Conservation (phyloP, 2,329 filamentous ascomycete species). For the Macrophomina pseudophaseolina region DNA sequence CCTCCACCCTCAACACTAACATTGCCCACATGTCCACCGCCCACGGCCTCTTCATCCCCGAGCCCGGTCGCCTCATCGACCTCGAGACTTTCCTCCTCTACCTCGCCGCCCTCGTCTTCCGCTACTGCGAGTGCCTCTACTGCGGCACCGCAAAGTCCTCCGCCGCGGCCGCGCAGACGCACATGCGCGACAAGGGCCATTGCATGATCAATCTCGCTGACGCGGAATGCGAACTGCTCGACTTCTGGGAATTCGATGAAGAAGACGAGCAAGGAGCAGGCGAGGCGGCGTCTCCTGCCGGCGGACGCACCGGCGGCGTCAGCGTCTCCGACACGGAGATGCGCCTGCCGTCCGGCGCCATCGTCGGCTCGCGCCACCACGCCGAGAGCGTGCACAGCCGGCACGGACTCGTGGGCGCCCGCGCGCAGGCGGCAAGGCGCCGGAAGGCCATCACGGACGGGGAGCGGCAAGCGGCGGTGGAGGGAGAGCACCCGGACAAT, state of each 20-base stretch:
- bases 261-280: conserved; percentile 19
- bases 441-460: background rate
- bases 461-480: background rate
- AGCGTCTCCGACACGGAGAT: conserved; percentile 31
- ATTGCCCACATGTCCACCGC: conserved; percentile 36
- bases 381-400: conserved; percentile 27
- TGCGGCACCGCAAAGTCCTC: conserved; percentile 33
- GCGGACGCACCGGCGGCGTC: background rate
- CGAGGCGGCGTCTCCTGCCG: background rate
- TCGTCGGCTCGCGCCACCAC: conserved; percentile 29
- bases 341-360: conserved; percentile 30
- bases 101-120: conserved; percentile 35
- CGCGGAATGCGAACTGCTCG: conserved; percentile 39
- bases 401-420: conserved; percentile 17
- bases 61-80: conserved; percentile 33
- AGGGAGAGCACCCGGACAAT: conserved; percentile 4
- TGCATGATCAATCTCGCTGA: conserved; percentile 41
- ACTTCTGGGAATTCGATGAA: conserved; percentile 36
- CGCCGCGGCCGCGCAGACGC: conserved; percentile 36
- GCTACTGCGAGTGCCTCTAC: conserved; percentile 44
- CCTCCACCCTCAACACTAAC: background rate
- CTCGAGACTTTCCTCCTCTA: conserved; percentile 39
- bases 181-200: conserved; percentile 45
- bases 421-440: conserved; percentile 25
- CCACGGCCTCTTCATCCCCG: conserved; percentile 39